Conservation (phyloP, 2,329 filamentous ascomycete species). For the Laburnicola sp. region DNA sequence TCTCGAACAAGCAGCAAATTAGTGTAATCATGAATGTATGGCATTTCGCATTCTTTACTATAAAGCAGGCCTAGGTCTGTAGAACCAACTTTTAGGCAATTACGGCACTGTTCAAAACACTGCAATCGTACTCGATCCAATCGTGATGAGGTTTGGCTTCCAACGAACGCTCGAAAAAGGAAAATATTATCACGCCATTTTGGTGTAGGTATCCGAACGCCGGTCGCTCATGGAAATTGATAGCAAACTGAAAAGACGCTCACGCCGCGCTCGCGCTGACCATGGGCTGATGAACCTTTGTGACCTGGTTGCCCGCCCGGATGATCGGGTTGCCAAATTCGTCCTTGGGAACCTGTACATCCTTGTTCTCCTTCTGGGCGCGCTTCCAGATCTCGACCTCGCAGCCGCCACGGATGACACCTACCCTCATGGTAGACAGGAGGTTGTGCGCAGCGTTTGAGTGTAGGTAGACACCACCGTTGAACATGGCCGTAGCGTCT, state of each 20-base stretch:
- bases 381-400: slow-evolving; percentile 53
- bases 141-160: slow-evolving; percentile 22
- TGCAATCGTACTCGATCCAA: slow-evolving; percentile 38
- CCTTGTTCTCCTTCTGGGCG: slow-evolving; percentile 60
- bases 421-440: slow-evolving; percentile 49
- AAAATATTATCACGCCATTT: slow-evolving; percentile 29
- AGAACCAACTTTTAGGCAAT: slow-evolving; percentile 10
- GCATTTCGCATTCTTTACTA: slow-evolving; percentile 20
- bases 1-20: not conserved
- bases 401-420: slow-evolving; percentile 49
- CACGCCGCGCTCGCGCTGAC: slow-evolving; percentile 83
- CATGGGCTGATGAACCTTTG: slow-evolving; percentile 77
- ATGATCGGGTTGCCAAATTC: slow-evolving; percentile 79
- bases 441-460: slow-evolving; percentile 50
- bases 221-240: slow-evolving; percentile 27
- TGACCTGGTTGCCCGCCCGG: slow-evolving; percentile 82
- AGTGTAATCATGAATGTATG: slow-evolving; percentile 7
- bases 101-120: slow-evolving; percentile 24
- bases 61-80: slow-evolving; percentile 20
- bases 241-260: slow-evolving; percentile 19
- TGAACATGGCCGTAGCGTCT: slow-evolving; percentile 51
- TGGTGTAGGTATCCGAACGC: slow-evolving; percentile 35
- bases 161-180: slow-evolving; percentile 38
- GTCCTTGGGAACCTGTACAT: slow-evolving; percentile 78
- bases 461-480: slow-evolving; percentile 50